These are phyloP conservation scores for Cunninghamia lanceolata DNA, from an alignment of 75 land plant species.

Conservation along the genomic window DNA sequence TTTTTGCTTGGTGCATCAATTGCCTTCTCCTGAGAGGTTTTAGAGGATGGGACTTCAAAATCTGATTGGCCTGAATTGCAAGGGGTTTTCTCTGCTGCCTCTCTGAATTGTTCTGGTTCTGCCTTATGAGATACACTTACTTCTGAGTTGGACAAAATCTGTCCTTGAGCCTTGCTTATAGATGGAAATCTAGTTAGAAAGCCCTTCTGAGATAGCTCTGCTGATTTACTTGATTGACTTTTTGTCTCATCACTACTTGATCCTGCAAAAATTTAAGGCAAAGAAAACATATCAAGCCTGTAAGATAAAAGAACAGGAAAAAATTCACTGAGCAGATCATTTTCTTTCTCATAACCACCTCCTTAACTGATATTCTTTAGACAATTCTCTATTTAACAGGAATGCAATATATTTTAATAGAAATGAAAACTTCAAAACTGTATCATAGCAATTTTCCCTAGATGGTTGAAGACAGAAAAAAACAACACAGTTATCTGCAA, in stretches of 20 bases:
- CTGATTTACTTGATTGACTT: conserved; percentile 12
- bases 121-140: not conserved
- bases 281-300: not conserved
- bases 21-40: conserved; percentile 9
- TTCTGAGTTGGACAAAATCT: conserved; percentile 1
- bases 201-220: not conserved
- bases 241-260: conserved; percentile 3
- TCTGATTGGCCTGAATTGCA: conserved; percentile 4
- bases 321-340: not conserved
- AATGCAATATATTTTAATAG: not conserved
- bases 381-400: not conserved
- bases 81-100: not conserved
- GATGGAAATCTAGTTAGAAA: conserved; percentile 1
- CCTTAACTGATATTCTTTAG: not conserved
- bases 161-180: not conserved
- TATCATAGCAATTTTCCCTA: not conserved
- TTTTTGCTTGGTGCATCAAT: conserved; percentile 2
- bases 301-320: not conserved
- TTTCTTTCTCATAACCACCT: not conserved
- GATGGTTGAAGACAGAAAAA: not conserved
- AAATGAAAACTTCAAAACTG: too few relatives aligned
- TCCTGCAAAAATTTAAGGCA: conserved; percentile 7
- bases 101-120: not conserved
- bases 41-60: not conserved
- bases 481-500: not conserved